phyloP scores from a whole-genome alignment of 1,284 basidiomycete genomes.

The Stygiomarasmius scandens region DNA sequence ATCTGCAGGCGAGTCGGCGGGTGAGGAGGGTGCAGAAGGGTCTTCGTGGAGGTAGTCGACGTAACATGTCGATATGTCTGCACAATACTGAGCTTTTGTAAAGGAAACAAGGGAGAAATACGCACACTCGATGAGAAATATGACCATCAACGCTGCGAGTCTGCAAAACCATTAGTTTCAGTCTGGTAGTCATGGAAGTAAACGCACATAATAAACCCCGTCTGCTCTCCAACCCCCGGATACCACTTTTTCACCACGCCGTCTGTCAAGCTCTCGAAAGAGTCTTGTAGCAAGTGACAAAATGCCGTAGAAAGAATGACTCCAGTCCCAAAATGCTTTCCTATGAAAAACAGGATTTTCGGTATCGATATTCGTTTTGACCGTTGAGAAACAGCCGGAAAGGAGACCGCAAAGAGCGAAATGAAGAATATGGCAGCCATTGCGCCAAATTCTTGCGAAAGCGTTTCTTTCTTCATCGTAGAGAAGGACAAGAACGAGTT shows the following conservation, averaged over 20 bases:
- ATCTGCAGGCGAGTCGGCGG: conserved; percentile 13
- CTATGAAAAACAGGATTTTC: conserved; percentile 70
- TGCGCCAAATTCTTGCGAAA: conserved; percentile 24
- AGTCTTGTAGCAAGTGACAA: conserved; percentile 75
- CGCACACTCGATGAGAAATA: conserved; percentile 80
- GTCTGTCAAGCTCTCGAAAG: conserved; percentile 61
- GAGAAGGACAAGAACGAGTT: no score
- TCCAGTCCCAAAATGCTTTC: conserved; percentile 82
- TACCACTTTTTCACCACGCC: conserved; percentile 48
- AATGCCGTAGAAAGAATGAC: conserved; percentile 82
- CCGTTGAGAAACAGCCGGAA: conserved; percentile 64
- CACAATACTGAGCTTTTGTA: conserved; percentile 8
- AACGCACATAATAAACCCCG: conserved; percentile 73
- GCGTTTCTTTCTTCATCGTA: no score
- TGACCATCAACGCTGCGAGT: conserved; percentile 61
- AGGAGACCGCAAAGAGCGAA: conserved; percentile 66
- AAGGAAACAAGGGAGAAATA: conserved; percentile 12
- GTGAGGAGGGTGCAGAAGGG: conserved; percentile 53
- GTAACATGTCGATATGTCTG: conserved; percentile 72
- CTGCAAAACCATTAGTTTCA: conserved; percentile 36
- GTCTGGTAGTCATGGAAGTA: background rate
- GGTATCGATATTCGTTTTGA: conserved; percentile 60
- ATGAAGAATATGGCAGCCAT: conserved; percentile 44
- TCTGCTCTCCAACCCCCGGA: conserved; percentile 52
- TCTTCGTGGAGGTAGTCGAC: conserved; percentile 69